A percentile compares a stretch with the other conserved stretches of the same genome.
phyloP scores from a whole-genome alignment of 805 yeast species.

The Ogataea paradorogensis region DNA sequence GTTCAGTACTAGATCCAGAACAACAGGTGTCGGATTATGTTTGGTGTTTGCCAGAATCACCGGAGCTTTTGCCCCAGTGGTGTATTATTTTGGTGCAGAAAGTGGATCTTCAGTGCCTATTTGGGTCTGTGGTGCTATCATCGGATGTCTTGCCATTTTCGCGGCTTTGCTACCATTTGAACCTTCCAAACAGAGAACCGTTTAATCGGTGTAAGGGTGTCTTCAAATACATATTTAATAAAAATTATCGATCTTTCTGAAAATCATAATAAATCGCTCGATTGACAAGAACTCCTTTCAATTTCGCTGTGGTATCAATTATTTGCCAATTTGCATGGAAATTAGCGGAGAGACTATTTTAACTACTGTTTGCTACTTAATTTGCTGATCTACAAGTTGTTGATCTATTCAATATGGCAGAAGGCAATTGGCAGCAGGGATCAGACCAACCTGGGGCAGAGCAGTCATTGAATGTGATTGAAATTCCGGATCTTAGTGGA shows the following conservation, averaged over 20 bases:
- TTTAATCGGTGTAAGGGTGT: conserved; percentile 19
- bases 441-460: conserved; percentile 1
- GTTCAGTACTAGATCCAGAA: conserved; percentile 49
- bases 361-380: background rate
- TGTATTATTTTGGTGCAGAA: conserved; percentile 46
- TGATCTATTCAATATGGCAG: conserved; percentile 2
- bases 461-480: conserved; percentile 17
- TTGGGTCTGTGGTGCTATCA: conserved; percentile 57
- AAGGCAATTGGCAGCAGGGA: conserved; percentile 8
- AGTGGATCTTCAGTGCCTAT: conserved; percentile 56
- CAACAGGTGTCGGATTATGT: conserved; percentile 60
- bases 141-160: conserved; percentile 46
- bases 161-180: conserved; percentile 49
- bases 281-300: background rate
- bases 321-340: background rate
- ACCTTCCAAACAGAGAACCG: conserved; percentile 39
- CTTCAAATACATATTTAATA: background rate
- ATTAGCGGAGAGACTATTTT: too few species aligned
- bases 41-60: conserved; percentile 52
- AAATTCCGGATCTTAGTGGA: conserved; percentile 24
- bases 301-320: background rate
- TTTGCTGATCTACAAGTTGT: too few species aligned
- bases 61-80: conserved; percentile 58
- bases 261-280: conserved; percentile 3
- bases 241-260: background rate